A percentile compares a stretch with the other conserved stretches of the same genome.
These are phyloP conservation scores for Fusarium tanahbumbuense DNA, from an alignment of 2,329 filamentous ascomycete genomes.

Conservation along the genomic window DNA sequence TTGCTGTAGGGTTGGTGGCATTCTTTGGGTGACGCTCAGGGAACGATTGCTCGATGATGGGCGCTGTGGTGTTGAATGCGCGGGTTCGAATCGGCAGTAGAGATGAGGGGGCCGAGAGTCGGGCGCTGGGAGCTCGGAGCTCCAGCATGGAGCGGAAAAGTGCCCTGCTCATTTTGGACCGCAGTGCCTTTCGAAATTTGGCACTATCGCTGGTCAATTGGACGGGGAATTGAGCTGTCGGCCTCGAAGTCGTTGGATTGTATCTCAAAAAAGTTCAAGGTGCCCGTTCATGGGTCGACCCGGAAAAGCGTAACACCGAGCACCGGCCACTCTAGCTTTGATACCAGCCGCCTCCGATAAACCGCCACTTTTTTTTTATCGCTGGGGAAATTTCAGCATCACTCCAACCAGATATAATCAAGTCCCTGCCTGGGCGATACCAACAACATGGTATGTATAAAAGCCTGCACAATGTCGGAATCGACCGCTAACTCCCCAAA, in stretches of 20 bases:
- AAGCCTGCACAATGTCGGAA: neutral
- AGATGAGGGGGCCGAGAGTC: conserved; percentile 42
- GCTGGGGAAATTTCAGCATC: conserved; percentile 46
- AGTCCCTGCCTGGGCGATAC: conserved; percentile 43
- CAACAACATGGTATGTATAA: conserved; percentile 50
- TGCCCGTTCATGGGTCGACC: conserved; percentile 4
- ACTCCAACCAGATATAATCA: conserved; percentile 31
- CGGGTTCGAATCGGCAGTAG: conserved; percentile 45
- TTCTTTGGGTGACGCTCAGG: conserved; percentile 52
- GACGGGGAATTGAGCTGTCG: conserved; percentile 19
- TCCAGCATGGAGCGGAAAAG: conserved; percentile 73
- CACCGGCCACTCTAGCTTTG: conserved; percentile 36
- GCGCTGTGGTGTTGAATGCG: conserved; percentile 53
- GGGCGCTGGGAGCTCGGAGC: conserved; percentile 59
- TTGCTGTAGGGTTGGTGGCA: conserved; percentile 52
- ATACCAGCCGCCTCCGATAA: conserved; percentile 35
- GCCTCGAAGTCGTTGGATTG: conserved; percentile 34
- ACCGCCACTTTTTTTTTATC: conserved; percentile 49
- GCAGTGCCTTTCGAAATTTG: conserved; percentile 43
- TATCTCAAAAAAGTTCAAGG: conserved; percentile 46
- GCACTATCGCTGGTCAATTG: conserved; percentile 43
- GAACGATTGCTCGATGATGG: conserved; percentile 58
- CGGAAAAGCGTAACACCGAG: conserved; percentile 53
- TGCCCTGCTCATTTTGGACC: conserved; percentile 65
- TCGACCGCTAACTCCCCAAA: conserved; percentile 44